Evolutionary conservation across 176 grass and related monocot species (phyloP).

Genomic region (Tillandsia fasciculata): DNA sequence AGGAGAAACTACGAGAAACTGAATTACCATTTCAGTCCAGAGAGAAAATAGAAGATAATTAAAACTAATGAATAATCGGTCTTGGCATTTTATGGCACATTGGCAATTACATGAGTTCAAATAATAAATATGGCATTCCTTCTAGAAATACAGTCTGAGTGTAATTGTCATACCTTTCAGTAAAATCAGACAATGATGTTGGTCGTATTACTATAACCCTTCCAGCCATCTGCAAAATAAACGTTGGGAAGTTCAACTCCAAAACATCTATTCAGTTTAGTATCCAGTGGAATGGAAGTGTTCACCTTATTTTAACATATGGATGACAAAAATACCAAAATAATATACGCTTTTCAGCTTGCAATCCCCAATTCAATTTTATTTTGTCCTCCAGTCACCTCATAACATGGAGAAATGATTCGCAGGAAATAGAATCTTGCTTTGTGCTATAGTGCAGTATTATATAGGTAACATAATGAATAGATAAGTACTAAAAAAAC

Average conservation of each 20-base stretch:
- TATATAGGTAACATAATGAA: not conserved
- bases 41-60: not conserved
- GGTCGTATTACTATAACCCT: conserved; percentile 71
- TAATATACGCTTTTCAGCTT: not conserved
- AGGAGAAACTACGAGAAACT: not conserved
- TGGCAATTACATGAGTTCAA: not conserved
- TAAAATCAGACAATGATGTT: conserved; percentile 73
- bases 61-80: not conserved
- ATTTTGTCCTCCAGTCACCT: not conserved
- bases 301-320: not conserved
- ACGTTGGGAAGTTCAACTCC: conserved; percentile 12
- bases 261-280: not conserved
- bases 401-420: not conserved
- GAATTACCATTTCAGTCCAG: not conserved
- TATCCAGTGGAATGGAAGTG: not conserved
- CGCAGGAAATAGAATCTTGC: not conserved
- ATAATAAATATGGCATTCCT: not conserved
- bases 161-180: conserved; percentile 42
- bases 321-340: not conserved
- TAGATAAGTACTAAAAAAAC: conserved; percentile 20
- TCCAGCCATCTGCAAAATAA: conserved; percentile 72
- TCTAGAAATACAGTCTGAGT: not conserved
- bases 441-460: not conserved
- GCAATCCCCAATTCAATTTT: not conserved
- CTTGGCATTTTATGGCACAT: not conserved